Conservation (phyloP, 163 green algal genomes). For the Prototheca wickerhamii region DNA sequence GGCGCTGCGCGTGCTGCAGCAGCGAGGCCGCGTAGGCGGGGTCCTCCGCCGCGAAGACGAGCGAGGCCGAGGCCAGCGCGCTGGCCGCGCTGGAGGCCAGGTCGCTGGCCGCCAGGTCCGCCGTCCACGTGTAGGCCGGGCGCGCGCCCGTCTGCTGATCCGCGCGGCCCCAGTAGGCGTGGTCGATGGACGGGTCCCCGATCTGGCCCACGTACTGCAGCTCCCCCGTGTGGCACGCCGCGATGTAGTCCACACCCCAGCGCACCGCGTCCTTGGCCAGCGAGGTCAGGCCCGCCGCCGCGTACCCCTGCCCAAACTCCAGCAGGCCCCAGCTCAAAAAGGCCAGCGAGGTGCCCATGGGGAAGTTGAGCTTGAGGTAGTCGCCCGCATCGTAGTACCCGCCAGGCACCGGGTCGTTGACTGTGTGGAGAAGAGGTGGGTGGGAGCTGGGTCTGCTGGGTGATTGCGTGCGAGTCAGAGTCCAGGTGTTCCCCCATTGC, state of each 20-base stretch:
- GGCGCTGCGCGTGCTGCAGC: constrained; percentile 24
- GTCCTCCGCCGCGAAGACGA: constrained; percentile 32
- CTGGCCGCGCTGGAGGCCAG: constrained; percentile 32
- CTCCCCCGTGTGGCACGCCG: constrained; percentile 17
- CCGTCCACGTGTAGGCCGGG: constrained; percentile 25
- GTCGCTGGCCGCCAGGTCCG: constrained; percentile 23
- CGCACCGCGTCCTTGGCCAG: constrained; percentile 26
- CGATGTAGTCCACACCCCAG: constrained; percentile 38
- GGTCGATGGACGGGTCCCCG: constrained; percentile 31
- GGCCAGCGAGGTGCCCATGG: constrained; percentile 26
- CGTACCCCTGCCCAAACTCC: constrained; percentile 33
- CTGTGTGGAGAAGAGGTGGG: not conserved
- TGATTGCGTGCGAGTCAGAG: no score
- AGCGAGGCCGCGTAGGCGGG: constrained; percentile 23
- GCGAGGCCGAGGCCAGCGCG: constrained; percentile 38
- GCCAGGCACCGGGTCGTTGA: constrained; percentile 9
- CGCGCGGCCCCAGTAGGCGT: constrained; percentile 35
- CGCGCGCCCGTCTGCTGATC: constrained; percentile 37
- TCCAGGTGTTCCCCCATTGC: no score
- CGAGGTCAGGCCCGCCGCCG: constrained; percentile 19
- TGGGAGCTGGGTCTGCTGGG: not conserved
- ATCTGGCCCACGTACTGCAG: constrained; percentile 27
- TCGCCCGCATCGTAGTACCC: constrained; percentile 40
- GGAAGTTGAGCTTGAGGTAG: constrained; percentile 46
- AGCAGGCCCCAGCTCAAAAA: constrained; percentile 42